phyloP scores from a whole-genome alignment of 768 basidiomycete species.

The Rhodotorula paludigena region DNA sequence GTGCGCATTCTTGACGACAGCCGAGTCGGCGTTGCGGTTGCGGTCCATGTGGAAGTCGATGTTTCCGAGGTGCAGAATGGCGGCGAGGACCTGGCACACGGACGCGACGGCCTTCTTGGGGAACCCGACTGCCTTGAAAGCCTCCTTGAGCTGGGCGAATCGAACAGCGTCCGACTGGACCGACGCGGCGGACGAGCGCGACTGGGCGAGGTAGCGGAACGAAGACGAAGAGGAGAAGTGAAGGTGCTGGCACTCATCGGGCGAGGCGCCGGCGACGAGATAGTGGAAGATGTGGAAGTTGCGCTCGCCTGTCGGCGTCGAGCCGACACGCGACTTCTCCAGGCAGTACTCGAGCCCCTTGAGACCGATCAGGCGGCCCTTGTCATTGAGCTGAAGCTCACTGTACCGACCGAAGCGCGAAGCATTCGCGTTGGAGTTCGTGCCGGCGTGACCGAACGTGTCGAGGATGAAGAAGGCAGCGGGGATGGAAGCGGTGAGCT shows the following conservation, averaged over 20 bases:
- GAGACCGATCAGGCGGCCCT: conserved; percentile 77
- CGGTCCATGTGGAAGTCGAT: conserved; percentile 84
- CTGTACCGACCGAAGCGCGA: conserved; percentile 98
- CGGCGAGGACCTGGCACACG: conserved; percentile 87
- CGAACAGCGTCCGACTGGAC: conserved; percentile 70
- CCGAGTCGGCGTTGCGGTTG: conserved; percentile 79
- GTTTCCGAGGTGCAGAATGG: conserved; percentile 93
- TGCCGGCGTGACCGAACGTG: conserved; percentile 79
- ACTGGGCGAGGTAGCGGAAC: conserved; percentile 66
- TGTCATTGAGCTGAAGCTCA: conserved; percentile 91
- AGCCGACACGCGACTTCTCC: conserved; percentile 82
- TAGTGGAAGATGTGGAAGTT: conserved; percentile 99
- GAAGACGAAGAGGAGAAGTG: conserved; percentile 68
- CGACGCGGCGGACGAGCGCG: conserved; percentile 21
- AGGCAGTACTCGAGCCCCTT: conserved; percentile 97
- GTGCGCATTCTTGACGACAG: conserved; percentile 81
- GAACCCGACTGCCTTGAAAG: conserved; percentile 85
- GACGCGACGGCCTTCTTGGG: conserved; percentile 83
- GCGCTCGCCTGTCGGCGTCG: conserved; percentile 80
- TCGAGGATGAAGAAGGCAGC: conserved; percentile 94
- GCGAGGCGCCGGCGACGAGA: conserved; percentile 79
- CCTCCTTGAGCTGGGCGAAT: conserved; percentile 90
- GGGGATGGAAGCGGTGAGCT: conserved; percentile 73
- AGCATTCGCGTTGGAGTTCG: conserved; percentile 87
- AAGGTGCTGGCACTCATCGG: conserved; percentile 83